These are phyloP conservation scores for Melaleuca quinquenervia DNA, from an alignment of 345 rosid genomes.

Conservation along the genomic window DNA sequence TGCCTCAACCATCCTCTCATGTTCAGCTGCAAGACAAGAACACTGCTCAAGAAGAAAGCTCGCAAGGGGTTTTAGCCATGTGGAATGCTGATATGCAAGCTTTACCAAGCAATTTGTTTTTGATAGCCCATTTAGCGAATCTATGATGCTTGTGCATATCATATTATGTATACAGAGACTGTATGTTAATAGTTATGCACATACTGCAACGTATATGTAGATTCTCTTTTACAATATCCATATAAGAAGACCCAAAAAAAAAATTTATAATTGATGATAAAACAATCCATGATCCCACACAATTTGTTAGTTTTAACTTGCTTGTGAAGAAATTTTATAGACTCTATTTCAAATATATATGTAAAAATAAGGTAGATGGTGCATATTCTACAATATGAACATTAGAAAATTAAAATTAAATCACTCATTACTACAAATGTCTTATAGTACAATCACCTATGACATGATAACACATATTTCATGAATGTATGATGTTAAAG, in stretches of 20 bases:
- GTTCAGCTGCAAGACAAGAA: constrained; percentile 46
- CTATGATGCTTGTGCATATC: neutral
- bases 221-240: neutral
- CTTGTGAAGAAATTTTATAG: neutral
- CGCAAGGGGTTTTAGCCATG: neutral
- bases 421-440: neutral
- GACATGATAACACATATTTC: neutral
- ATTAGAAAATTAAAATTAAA: neutral
- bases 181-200: neutral
- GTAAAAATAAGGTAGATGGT: neutral
- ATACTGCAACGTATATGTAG: neutral
- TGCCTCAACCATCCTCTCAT: constrained; percentile 82
- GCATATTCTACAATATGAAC: neutral
- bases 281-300: neutral
- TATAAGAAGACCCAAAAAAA: neutral
- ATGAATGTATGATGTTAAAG: neutral
- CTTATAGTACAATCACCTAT: neutral
- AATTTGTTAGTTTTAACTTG: neutral
- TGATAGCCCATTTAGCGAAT: neutral
- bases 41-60: neutral
- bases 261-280: neutral
- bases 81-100: neutral
- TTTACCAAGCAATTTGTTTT: neutral
- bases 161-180: neutral
- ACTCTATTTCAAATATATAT: neutral